Base-by-base conservation (phyloP, 768 basidiomycete genomes). In the Auricularia auricula-judae region DNA sequence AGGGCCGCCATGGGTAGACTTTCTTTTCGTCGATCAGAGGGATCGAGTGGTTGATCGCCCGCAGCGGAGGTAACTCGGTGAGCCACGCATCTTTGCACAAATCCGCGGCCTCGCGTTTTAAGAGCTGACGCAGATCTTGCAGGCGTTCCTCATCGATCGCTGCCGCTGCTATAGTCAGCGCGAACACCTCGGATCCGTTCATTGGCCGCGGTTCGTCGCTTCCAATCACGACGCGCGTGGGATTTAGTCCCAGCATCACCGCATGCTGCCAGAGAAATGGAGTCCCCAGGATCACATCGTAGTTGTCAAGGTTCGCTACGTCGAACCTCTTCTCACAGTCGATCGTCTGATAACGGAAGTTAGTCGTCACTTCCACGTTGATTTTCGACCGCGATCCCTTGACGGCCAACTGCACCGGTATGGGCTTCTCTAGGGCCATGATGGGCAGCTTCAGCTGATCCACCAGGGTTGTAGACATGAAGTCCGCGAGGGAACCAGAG, bases 41-140 rank as follows among this genome's bases (percentile, higher is more conserved):
- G 1, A 82, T 80, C 0, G 66, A 65, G 60, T 80, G 78, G 65
- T 82, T 81, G 1, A 81, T 76, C 0, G 64, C 76, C 1, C 76
- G 29, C 3, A 79, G 62, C 0, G 78, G 79, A 0, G 81, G 80
- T 14, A 78, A 44, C 33, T 67, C 62, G 3, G 65, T 39, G 39
- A 23, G 67, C 69, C 2, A 68, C 63, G 0, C 70, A 71, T 4
- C 66, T 61, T 23, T 58, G 8, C 63, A 59, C 14, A 56, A 2
- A 56, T 54, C 51, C 1, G 5, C 8, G 21, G 62, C 62, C 3
- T 63, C 36, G 1, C 1, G 21, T 1, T 12, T 39, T 5, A 63
- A 42, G 2, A 3, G 16, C 14, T 56, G 7, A 5, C 62, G 16
- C 7, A 63, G 29, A 7, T 39, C 39, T 3, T 63, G 43, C 7